These are phyloP conservation scores for Phytophthora citricola DNA, from an alignment of 352 stramenopile genomes.

Conservation along the genomic window DNA sequence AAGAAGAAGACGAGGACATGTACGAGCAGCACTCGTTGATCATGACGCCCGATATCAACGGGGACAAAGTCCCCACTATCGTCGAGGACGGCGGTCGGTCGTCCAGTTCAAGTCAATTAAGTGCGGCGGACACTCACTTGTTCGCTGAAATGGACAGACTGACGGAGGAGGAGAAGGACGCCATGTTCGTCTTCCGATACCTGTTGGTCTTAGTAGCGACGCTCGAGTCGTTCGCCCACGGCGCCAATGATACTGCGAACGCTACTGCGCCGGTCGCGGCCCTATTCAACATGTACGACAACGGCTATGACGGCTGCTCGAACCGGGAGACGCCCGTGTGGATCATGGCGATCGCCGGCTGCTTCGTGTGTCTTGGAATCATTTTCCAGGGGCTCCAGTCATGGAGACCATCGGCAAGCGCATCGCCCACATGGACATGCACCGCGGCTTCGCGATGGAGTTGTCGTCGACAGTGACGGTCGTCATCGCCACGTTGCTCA, in stretches of 20 bases:
- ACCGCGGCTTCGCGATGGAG: conserved; percentile 76
- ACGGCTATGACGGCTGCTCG: conserved; percentile 32
- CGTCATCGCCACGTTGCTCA: conserved; percentile 52
- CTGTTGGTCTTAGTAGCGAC: conserved; percentile 77
- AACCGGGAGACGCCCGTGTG: conserved; percentile 49
- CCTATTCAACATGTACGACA: conserved; percentile 68
- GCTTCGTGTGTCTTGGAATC: conserved; percentile 57
- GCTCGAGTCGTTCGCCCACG: conserved; percentile 80
- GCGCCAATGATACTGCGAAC: conserved; percentile 86
- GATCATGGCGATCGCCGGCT: conserved; percentile 67
- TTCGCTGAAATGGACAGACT: conserved; percentile 36
- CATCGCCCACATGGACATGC: conserved; percentile 61
- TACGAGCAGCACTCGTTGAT: conserved; percentile 9
- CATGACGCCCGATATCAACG: conserved; percentile 20
- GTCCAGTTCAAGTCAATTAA: conserved; percentile 2
- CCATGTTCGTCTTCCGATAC: conserved; percentile 58
- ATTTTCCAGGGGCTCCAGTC: conserved; percentile 71
- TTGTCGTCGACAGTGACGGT: conserved; percentile 70
- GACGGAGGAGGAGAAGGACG: conserved; percentile 43
- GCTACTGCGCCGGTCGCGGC: conserved; percentile 68
- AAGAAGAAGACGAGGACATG: conserved; percentile 7
- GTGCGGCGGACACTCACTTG: conserved; percentile 18
- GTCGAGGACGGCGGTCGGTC: conserved; percentile 2
- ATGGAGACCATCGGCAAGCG: conserved; percentile 63
- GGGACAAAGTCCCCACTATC: not conserved